Conservation (phyloP, 768 basidiomycete genomes). For the Gymnopilus junonius region DNA sequence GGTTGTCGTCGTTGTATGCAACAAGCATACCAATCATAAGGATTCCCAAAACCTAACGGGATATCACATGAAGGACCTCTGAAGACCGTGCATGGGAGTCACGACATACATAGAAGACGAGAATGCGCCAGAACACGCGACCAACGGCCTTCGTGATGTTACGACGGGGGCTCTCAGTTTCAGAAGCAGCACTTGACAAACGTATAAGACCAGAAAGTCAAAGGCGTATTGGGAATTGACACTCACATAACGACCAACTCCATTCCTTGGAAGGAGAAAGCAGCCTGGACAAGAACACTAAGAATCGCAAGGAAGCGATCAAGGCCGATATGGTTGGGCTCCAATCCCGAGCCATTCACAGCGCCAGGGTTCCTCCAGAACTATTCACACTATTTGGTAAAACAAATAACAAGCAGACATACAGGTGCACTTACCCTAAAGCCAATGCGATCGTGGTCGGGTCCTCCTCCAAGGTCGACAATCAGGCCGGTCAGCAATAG, state of each 20-base stretch:
- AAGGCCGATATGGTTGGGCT: constrained; percentile 42
- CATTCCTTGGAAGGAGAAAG: constrained; percentile 81
- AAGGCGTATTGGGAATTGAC: neutral
- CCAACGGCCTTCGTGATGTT: constrained; percentile 79
- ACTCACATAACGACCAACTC: constrained; percentile 72
- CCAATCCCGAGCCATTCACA: constrained; percentile 45
- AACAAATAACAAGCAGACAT: neutral
- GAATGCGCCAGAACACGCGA: constrained; percentile 80
- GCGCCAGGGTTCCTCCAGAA: constrained; percentile 79
- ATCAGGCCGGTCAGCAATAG: constrained; percentile 66
- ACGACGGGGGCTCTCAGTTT: constrained; percentile 77
- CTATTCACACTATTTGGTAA: constrained; percentile 30
- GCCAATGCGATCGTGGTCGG: constrained; percentile 65
- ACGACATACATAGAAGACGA: constrained; percentile 75
- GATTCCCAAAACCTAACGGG: constrained; percentile 61
- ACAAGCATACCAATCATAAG: constrained; percentile 82
- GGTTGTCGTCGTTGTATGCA: constrained; percentile 59
- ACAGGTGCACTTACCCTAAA: constrained; percentile 54
- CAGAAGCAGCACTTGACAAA: constrained; percentile 64
- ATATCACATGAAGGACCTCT: neutral
- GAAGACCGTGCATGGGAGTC: neutral
- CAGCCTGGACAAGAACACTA: constrained; percentile 52
- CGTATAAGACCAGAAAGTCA: neutral
- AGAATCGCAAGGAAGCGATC: constrained; percentile 52
- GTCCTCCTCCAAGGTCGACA: constrained; percentile 81